These are phyloP conservation scores for Sporothrix euskadiensis DNA, from an alignment of 2,329 filamentous ascomycete species.

Conservation along the genomic window DNA sequence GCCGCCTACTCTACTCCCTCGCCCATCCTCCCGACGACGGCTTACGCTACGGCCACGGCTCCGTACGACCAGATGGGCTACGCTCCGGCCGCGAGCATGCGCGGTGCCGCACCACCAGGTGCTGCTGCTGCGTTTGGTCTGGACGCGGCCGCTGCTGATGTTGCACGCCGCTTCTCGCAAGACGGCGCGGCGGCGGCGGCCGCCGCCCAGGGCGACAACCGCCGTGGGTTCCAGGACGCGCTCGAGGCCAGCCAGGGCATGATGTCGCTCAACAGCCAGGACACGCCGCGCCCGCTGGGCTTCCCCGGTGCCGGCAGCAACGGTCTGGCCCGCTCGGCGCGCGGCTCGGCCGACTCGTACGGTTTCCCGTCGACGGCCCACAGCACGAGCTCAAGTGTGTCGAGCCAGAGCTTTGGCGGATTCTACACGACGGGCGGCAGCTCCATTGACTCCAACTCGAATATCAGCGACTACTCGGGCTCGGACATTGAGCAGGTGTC, in stretches of 20 bases:
- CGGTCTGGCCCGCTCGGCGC: slow-evolving; percentile 41
- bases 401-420: slow-evolving; percentile 75
- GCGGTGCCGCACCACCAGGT: slow-evolving; percentile 53
- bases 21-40: slow-evolving; percentile 55
- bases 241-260: slow-evolving; percentile 92
- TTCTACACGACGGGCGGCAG: slow-evolving; percentile 78
- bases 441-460: slow-evolving; percentile 23
- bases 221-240: slow-evolving; percentile 79
- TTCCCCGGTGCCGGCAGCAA: slow-evolving; percentile 62
- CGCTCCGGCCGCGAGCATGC: slow-evolving; percentile 64
- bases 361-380: slow-evolving; percentile 78
- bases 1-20: slow-evolving; percentile 52
- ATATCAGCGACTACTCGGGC: slow-evolving; percentile 54
- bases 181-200: neutral
- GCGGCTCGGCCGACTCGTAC: slow-evolving; percentile 81
- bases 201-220: slow-evolving; percentile 46
- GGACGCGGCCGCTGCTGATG: slow-evolving; percentile 16
- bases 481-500: slow-evolving; percentile 70
- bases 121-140: slow-evolving; percentile 46
- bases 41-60: slow-evolving; percentile 65
- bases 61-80: slow-evolving; percentile 79
- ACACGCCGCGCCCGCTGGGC: slow-evolving; percentile 79
- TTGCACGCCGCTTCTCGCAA: slow-evolving; percentile 25
- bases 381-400: slow-evolving; percentile 87
- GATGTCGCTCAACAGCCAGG: slow-evolving; percentile 85